phyloP scores from a whole-genome alignment of 129 eudicot species.

The Rutidosis leptorrhynchoides region DNA sequence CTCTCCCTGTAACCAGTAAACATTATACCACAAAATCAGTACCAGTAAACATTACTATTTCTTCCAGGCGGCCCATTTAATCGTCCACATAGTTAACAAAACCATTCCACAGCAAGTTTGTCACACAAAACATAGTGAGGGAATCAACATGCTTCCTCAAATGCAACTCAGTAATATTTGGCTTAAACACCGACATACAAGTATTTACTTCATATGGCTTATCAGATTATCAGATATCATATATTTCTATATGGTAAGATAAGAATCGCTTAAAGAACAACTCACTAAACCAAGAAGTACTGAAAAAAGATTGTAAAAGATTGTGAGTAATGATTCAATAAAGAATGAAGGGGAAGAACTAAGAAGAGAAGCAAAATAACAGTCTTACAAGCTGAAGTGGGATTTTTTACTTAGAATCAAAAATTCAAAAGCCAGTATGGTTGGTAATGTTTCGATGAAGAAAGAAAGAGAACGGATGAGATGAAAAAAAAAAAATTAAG shows the following conservation, averaged over 20 bases:
- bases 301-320: background rate
- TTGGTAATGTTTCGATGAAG: background rate
- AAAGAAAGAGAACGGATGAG: background rate
- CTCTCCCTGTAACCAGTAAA: conserved; percentile 37
- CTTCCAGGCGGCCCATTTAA: background rate
- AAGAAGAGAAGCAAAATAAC: background rate
- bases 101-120: conserved; percentile 6
- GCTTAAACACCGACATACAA: background rate
- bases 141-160: conserved; percentile 15
- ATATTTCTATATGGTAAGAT: too few relatives aligned
- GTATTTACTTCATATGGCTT: background rate
- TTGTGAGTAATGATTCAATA: background rate
- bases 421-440: background rate
- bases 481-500: background rate
- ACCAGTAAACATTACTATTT: background rate
- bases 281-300: background rate
- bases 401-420: background rate
- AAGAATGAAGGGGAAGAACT: background rate
- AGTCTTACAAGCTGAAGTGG: background rate
- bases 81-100: background rate
- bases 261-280: too few relatives aligned
- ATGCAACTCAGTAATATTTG: background rate
- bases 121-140: conserved; percentile 23
- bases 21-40: background rate
- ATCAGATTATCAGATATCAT: too few relatives aligned